Evolutionary conservation across 805 yeast genomes (phyloP).

Genomic region (Ogataea pini): DNA sequence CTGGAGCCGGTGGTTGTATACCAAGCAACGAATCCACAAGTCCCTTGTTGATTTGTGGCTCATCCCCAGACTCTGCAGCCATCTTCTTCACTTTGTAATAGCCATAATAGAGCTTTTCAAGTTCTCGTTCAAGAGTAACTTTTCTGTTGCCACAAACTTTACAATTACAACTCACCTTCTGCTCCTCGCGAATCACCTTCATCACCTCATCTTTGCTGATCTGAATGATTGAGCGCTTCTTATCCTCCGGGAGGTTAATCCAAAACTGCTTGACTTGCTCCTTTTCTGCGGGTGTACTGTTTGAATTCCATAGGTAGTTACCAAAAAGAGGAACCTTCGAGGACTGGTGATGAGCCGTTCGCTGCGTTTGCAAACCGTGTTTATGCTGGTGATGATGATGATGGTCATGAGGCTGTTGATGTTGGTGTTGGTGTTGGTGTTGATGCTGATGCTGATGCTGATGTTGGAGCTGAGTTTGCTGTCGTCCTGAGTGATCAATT

Average conservation of each 20-base stretch:
- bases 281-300: conserved; percentile 49
- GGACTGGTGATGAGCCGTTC: conserved; percentile 24
- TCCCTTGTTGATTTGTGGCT: conserved; percentile 33
- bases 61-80: conserved; percentile 39
- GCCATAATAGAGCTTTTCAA: conserved; percentile 70
- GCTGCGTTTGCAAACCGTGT: conserved; percentile 14
- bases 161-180: conserved; percentile 64
- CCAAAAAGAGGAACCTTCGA: conserved; percentile 24
- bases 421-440: conserved; percentile 11
- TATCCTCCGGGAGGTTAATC: conserved; percentile 61
- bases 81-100: conserved; percentile 50
- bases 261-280: conserved; percentile 58
- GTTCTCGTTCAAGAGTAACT: conserved; percentile 69
- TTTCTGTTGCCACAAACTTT: conserved; percentile 76
- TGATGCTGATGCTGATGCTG: conserved; percentile 8
- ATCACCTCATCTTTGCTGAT: conserved; percentile 71
- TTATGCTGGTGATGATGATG: conserved; percentile 8
- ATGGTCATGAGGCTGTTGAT: conserved; percentile 6
- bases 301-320: conserved; percentile 32
- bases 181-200: conserved; percentile 61
- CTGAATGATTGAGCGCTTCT: conserved; percentile 59
- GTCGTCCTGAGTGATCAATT: background rate
- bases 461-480: conserved; percentile 11
- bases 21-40: conserved; percentile 32
- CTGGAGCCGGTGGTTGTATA: conserved; percentile 14